These are phyloP conservation scores for Ustilaginoidea virens DNA, from an alignment of 2,329 filamentous ascomycete genomes.

Conservation along the genomic window DNA sequence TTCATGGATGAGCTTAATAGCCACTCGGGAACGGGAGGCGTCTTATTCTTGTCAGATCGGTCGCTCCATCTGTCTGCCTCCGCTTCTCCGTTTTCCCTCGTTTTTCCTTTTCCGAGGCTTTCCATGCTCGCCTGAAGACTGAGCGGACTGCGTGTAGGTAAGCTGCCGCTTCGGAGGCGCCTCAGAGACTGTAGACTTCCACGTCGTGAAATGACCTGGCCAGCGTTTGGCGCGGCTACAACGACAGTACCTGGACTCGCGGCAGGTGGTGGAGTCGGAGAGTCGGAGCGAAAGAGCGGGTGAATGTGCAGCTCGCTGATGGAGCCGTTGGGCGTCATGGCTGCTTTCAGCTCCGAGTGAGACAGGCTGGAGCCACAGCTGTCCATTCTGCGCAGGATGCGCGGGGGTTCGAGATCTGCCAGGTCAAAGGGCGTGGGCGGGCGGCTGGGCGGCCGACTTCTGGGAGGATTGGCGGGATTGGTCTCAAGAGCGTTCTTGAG, in stretches of 20 bases:
- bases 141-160: slow-evolving; percentile 31
- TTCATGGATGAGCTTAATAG: slow-evolving; percentile 37
- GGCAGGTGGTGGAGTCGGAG: slow-evolving; percentile 48
- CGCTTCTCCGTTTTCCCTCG: neutral
- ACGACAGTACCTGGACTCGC: slow-evolving; percentile 57
- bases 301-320: slow-evolving; percentile 55
- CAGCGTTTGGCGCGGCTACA: slow-evolving; percentile 52
- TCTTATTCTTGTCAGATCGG: slow-evolving; percentile 29
- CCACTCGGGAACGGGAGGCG: slow-evolving; percentile 47
- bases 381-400: slow-evolving; percentile 26
- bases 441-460: slow-evolving; percentile 44
- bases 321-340: slow-evolving; percentile 11
- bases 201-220: slow-evolving; percentile 43
- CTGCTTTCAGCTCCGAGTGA: slow-evolving; percentile 13
- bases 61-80: neutral
- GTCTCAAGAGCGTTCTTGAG: slow-evolving; percentile 47
- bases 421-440: slow-evolving; percentile 36
- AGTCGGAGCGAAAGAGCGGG: slow-evolving; percentile 61
- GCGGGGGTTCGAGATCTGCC: slow-evolving; percentile 36
- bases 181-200: slow-evolving; percentile 33
- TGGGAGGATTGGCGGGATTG: slow-evolving; percentile 50
- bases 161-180: slow-evolving; percentile 40
- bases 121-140: slow-evolving; percentile 34
- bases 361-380: slow-evolving; percentile 32
- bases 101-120: slow-evolving; percentile 1